phyloP scores from a whole-genome alignment of 306 rosid genomes.

The Quercus bicolor region DNA sequence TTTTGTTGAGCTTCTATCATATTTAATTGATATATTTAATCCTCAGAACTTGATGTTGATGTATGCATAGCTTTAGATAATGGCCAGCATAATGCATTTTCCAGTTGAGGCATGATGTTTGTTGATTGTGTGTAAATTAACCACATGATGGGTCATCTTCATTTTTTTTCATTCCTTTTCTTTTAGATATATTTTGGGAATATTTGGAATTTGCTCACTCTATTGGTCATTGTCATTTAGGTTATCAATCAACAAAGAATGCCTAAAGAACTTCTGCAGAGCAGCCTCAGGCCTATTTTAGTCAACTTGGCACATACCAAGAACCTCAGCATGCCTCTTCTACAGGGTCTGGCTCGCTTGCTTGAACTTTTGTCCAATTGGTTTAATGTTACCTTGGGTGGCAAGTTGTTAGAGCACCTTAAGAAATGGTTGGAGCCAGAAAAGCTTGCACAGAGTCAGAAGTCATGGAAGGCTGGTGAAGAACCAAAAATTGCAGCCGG shows the following conservation, averaged over 20 bases:
- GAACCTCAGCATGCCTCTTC: conserved; percentile 98
- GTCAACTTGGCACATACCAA: conserved; percentile 94
- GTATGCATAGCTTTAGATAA: conserved; percentile 2
- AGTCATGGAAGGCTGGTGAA: conserved; percentile 98
- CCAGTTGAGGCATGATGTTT: not conserved
- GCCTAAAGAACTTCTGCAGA: conserved; percentile 97
- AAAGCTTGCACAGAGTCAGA: conserved; percentile 93
- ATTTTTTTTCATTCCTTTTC: conserved; percentile 13
- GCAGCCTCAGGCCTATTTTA: conserved; percentile 96
- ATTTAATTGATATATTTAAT: conserved; percentile 9
- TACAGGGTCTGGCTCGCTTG: conserved; percentile 94
- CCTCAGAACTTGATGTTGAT: conserved; percentile 12
- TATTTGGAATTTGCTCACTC: conserved; percentile 11
- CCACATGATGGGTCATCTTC: not conserved
- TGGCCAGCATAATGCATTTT: conserved; percentile 11
- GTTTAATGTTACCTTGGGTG: conserved; percentile 97
- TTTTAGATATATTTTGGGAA: not conserved
- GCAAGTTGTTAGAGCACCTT: conserved; percentile 87
- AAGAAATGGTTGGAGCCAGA: conserved; percentile 99
- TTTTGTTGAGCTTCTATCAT: conserved; percentile 24
- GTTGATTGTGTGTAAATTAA: conserved; percentile 6
- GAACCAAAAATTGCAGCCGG: conserved; percentile 99
- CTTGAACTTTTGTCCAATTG: conserved; percentile 95
- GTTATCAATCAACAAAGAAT: conserved; percentile 93
- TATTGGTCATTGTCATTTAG: conserved; percentile 35